Evolutionary conservation across 805 yeast genomes (phyloP).

Genomic region (Saturnispora hagleri): DNA sequence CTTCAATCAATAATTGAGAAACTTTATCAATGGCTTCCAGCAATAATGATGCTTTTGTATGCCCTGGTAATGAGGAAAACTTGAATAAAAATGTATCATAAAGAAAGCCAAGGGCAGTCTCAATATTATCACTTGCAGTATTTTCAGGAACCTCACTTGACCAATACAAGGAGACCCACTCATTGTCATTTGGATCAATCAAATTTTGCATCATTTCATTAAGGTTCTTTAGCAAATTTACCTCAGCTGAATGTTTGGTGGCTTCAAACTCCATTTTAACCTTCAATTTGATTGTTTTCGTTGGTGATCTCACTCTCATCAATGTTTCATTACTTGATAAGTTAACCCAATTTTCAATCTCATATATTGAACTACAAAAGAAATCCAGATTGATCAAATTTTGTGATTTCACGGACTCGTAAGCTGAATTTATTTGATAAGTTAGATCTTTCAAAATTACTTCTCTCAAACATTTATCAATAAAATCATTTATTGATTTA

Average conservation of each 20-base stretch:
- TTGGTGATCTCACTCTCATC: conserved; percentile 24
- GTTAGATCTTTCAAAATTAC: conserved; percentile 59
- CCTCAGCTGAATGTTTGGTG: conserved; percentile 60
- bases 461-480: conserved; percentile 61
- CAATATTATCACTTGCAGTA: conserved; percentile 3
- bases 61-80: conserved; percentile 68
- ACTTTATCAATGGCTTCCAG: conserved; percentile 82
- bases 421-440: conserved; percentile 53
- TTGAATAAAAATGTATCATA: conserved; percentile 81
- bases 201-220: conserved; percentile 73
- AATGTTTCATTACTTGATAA: conserved; percentile 28
- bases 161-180: conserved; percentile 57
- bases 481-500: conserved; percentile 47
- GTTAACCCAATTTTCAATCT: conserved; percentile 42
- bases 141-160: neutral
- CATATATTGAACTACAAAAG: conserved; percentile 66
- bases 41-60: conserved; percentile 70
- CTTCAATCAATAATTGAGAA: conserved; percentile 56
- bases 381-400: conserved; percentile 81
- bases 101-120: conserved; percentile 41
- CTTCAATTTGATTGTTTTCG: conserved; percentile 27
- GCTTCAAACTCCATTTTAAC: conserved; percentile 40
- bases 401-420: conserved; percentile 87
- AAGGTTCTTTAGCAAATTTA: conserved; percentile 69
- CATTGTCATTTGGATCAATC: conserved; percentile 75